phyloP scores from a whole-genome alignment of 306 rosid genomes.

The Fragaria iinumae region DNA sequence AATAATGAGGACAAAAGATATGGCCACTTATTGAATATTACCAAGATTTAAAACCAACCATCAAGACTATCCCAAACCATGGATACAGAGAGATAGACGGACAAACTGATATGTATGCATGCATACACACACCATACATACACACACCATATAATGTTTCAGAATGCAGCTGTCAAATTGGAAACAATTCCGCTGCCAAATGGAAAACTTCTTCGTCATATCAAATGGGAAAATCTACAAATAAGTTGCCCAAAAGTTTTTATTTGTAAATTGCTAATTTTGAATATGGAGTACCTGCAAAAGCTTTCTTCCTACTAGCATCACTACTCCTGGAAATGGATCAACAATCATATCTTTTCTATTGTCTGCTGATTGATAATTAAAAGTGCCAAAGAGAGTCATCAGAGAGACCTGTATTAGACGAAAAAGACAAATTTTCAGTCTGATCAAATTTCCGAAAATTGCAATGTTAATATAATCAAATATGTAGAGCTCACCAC shows the following conservation, averaged over 20 bases:
- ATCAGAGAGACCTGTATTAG: constrained; percentile 55
- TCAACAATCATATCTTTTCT: constrained; percentile 22
- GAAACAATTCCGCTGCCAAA: too few relatives aligned
- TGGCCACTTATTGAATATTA: neutral
- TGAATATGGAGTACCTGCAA: constrained; percentile 53
- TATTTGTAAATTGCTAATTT: neutral
- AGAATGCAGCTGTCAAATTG: too few relatives aligned
- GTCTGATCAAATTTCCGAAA: neutral
- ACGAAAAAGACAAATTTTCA: constrained; percentile 12
- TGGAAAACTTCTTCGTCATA: too few relatives aligned
- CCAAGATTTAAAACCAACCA: neutral
- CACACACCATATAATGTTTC: too few relatives aligned
- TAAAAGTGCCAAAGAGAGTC: constrained; percentile 54
- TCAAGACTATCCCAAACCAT: neutral
- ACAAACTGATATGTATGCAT: neutral
- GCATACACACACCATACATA: too few relatives aligned
- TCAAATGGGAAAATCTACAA: neutral
- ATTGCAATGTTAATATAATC: constrained; percentile 8
- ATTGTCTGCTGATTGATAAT: constrained; percentile 38
- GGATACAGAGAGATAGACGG: neutral
- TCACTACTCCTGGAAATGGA: constrained; percentile 49
- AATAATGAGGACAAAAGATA: constrained; percentile 1
- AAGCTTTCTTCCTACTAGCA: constrained; percentile 70
- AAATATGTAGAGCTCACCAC: constrained; percentile 45
- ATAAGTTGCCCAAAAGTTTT: neutral